Conservation (phyloP, 2,329 filamentous ascomycete genomes). For the Leptographium flavum region DNA sequence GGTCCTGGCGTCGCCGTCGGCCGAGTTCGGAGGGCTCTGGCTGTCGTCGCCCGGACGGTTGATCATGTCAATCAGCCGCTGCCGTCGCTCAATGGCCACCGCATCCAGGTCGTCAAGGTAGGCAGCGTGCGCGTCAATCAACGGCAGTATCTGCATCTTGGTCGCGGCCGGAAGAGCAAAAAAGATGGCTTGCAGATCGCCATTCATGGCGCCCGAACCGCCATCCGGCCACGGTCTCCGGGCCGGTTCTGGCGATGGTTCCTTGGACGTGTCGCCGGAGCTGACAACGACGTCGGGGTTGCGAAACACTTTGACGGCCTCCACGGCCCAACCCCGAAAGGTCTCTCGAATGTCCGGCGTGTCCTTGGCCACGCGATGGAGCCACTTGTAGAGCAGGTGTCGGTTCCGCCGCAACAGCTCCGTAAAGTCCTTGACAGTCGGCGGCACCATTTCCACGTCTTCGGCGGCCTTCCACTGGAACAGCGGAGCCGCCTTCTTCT, state of each 20-base stretch:
- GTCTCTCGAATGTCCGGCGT: constrained; percentile 50
- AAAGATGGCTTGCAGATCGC: constrained; percentile 27
- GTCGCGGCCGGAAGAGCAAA: constrained; percentile 29
- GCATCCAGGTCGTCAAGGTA: constrained; percentile 44
- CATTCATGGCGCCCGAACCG: constrained; percentile 23
- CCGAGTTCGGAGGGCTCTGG: neutral
- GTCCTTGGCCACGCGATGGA: constrained; percentile 54
- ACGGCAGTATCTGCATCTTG: constrained; percentile 28
- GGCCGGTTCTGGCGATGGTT: neutral
- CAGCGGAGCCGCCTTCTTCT: neutral
- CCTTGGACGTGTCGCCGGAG: neutral
- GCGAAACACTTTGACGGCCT: constrained; percentile 41
- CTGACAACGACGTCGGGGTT: constrained; percentile 4
- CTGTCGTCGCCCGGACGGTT: constrained; percentile 7
- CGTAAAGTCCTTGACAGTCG: constrained; percentile 61
- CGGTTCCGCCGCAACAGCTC: constrained; percentile 50
- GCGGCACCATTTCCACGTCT: constrained; percentile 18
- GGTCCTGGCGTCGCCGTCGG: too few species aligned
- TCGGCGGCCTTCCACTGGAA: constrained; percentile 5
- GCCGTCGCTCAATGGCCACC: constrained; percentile 40
- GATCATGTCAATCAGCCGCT: constrained; percentile 35
- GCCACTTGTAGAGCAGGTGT: constrained; percentile 49
- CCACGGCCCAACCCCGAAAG: constrained; percentile 46
- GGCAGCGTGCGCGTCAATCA: constrained; percentile 43
- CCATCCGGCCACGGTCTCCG: constrained; percentile 16